Evolutionary conservation across 2,329 filamentous ascomycete species (phyloP).

Genomic region (Aspergillus jensenii): DNA sequence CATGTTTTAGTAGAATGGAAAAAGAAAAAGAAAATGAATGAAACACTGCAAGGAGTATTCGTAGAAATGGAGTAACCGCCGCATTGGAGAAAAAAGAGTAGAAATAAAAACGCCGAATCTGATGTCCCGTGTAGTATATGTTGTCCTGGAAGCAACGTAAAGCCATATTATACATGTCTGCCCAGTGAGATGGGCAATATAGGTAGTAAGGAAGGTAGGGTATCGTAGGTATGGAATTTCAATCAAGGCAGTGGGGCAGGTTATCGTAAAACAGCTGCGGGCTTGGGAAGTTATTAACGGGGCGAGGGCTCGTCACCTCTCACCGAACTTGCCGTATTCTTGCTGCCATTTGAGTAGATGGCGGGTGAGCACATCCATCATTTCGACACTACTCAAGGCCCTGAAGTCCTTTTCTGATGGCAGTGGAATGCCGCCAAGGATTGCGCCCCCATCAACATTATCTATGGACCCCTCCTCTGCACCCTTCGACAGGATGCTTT

Average conservation of each 20-base stretch:
- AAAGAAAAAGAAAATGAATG: not conserved
- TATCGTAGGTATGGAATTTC: constrained; percentile 18
- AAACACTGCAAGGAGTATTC: not conserved
- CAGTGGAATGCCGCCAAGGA: constrained; percentile 15
- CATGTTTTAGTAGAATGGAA: not conserved
- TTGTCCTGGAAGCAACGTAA: constrained; percentile 21
- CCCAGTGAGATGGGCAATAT: constrained; percentile 8
- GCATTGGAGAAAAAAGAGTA: not conserved
- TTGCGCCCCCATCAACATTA: constrained; percentile 26
- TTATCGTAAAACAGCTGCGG: not conserved
- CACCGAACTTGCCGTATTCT: constrained; percentile 59
- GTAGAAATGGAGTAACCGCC: not conserved
- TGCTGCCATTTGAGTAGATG: constrained; percentile 85
- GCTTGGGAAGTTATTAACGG: not conserved
- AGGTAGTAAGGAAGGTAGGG: constrained; percentile 18
- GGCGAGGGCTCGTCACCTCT: constrained; percentile 36
- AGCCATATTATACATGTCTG: constrained; percentile 27
- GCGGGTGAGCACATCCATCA: constrained; percentile 84
- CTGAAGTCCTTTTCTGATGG: constrained; percentile 62
- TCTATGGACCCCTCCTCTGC: constrained; percentile 29
- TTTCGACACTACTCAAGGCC: constrained; percentile 74
- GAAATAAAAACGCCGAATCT: constrained; percentile 23
- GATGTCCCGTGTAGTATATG: constrained; percentile 18
- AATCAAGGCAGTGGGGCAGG: not conserved
- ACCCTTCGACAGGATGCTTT: constrained; percentile 25